Evolutionary conservation across 164 flowering plant species (phyloP).

Genomic region (Vitis cinerea): DNA sequence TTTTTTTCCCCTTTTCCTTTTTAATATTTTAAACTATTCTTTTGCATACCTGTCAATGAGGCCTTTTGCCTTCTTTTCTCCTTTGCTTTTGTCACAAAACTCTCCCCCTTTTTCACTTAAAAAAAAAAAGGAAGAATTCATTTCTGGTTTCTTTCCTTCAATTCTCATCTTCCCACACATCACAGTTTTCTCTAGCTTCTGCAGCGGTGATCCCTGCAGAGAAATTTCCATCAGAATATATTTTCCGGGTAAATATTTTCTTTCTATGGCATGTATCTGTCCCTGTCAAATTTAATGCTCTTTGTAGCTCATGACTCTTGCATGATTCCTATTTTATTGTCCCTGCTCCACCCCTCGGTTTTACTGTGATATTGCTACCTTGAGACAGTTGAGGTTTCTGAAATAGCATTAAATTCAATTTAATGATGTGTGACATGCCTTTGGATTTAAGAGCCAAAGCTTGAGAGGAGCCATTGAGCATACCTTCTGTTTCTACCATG

Average conservation of each 20-base stretch:
- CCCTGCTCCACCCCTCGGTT: neutral
- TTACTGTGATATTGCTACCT: conserved; percentile 9
- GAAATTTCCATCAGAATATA: neutral
- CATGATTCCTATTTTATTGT: conserved; percentile 9
- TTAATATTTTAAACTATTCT: neutral
- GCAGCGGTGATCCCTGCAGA: no score
- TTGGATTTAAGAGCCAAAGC: no score
- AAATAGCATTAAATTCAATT: conserved; percentile 8
- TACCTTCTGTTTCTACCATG: conserved; percentile 21
- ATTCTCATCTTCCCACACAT: neutral
- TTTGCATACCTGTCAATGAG: conserved; percentile 14
- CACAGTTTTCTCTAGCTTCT: neutral
- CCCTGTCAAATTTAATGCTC: conserved; percentile 13
- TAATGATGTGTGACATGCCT: neutral
- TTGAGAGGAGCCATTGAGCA: no score
- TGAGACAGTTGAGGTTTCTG: conserved; percentile 7
- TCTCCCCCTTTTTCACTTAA: conserved; percentile 16
- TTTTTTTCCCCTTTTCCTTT: neutral
- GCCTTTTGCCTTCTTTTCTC: conserved; percentile 10
- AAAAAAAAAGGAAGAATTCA: conserved; percentile 2
- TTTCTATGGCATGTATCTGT: neutral
- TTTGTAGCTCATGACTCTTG: conserved; percentile 2
- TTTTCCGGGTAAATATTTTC: conserved; percentile 3
- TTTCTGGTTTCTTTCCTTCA: neutral
- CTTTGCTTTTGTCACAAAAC: conserved; percentile 21